Percentiles rank a stretch among this genome's conserved stretches.
Evolutionary conservation across 148 eudicot genomes (phyloP).

Genomic region (Nepenthes gracilis): DNA sequence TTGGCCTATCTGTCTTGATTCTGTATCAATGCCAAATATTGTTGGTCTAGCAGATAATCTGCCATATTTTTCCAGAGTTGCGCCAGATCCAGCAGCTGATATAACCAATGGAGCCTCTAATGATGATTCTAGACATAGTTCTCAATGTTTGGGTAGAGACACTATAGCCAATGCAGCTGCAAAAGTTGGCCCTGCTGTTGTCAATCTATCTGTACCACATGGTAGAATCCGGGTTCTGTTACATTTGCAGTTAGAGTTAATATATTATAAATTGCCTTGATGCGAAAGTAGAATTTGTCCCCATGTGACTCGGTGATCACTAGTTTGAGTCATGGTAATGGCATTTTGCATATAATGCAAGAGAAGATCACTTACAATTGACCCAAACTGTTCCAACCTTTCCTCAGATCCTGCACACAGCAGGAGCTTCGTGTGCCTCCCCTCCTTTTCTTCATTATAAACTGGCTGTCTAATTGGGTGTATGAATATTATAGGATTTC

Average conservation of each 20-base stretch:
- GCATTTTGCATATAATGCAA: no score
- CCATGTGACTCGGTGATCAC: no score
- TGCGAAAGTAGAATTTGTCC: no score
- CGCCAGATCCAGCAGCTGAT: constrained; percentile 32
- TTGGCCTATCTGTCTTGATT: neutral
- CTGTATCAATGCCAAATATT: constrained; percentile 3
- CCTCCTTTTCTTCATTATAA: no score
- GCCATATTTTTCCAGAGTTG: constrained; percentile 30
- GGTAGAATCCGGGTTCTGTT: constrained; percentile 21
- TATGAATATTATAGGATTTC: constrained; percentile 31
- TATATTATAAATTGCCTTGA: no score
- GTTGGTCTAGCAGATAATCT: constrained; percentile 39
- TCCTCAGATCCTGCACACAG: no score
- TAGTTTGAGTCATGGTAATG: no score
- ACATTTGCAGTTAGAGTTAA: neutral
- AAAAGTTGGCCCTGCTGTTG: constrained; percentile 84
- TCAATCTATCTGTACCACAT: constrained; percentile 69
- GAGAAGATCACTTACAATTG: no score
- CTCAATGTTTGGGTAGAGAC: constrained; percentile 57
- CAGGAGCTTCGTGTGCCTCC: no score
- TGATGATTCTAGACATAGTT: constrained; percentile 34
- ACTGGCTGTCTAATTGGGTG: neutral
- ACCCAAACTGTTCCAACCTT: no score
- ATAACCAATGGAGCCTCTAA: constrained; percentile 25
- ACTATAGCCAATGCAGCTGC: constrained; percentile 89